Evolutionary conservation across 1,284 basidiomycete species (phyloP), one percentile per base, ranked within the genome.

Genomic region (Cutaneotrichosporon sp.): DNA sequence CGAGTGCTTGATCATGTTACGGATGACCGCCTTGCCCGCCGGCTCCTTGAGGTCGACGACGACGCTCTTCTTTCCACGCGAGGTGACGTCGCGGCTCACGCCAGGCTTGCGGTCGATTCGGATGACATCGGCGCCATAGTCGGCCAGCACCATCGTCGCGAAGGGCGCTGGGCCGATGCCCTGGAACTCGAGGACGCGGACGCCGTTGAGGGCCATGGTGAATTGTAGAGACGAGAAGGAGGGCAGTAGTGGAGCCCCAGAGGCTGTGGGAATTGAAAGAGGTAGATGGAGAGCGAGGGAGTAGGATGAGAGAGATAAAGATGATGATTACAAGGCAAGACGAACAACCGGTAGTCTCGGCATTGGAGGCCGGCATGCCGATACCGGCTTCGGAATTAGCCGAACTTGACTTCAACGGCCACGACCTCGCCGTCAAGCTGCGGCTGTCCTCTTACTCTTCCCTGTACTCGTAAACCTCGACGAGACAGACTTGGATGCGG

Each of bases 111-210:
- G 66, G 64, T 68, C 66, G 49, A 68, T 42, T 34, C 66, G 64
- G 7, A 64, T 4, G 26, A 68, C 60, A 3, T 22, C 31, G 6
- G 66, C 66, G 30, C 66, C 66, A 4, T 18, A 50, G 62, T 68
- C 66, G 16, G 64, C 64, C 36, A 68, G 64, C 30, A 68, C 31
- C 66, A 68, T 68, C 8, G 38, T 34, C 22, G 66, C 66, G 36
- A 50, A 68, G 31, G 66, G 66, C 18, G 57, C 57, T 5, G 57
- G 57, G 42, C 57, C 57, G 42, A 58, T 58, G 42, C 57, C 57
- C 40, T 21, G 18, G 40, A 58, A 47, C 57, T 58, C 57, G 40
- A 58, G 31, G 30, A 58, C 57, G 18, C 57, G 57, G 30, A 58
- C 26, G 42, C 57, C 57, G 31, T 42, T 42, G 40, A 58, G 57